These are phyloP conservation scores for Botrytis galanthina DNA, from an alignment of 2,329 filamentous ascomycete species.

Conservation along the genomic window DNA sequence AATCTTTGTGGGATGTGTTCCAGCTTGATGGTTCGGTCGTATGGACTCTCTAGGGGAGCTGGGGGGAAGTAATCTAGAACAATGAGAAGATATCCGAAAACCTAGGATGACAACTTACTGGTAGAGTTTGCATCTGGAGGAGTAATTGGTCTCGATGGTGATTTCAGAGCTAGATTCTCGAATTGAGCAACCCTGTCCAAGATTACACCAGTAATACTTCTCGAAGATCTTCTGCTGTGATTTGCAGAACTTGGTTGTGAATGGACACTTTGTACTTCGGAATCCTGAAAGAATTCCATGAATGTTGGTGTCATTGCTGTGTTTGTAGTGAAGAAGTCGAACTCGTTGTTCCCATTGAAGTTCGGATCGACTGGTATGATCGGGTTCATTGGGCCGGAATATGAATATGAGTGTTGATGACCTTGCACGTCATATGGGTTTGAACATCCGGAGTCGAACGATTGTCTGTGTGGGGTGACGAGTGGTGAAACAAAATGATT, in stretches of 20 bases:
- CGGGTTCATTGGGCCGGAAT: slow-evolving; percentile 47
- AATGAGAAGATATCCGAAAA: slow-evolving; percentile 25
- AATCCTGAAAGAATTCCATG: slow-evolving; percentile 36
- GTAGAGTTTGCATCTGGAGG: slow-evolving; percentile 59
- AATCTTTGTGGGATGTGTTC: slow-evolving; percentile 49
- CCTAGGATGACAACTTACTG: slow-evolving; percentile 47
- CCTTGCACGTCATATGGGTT: slow-evolving; percentile 35
- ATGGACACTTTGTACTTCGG: slow-evolving; percentile 27
- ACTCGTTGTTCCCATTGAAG: slow-evolving; percentile 36
- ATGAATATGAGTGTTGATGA: slow-evolving; percentile 31
- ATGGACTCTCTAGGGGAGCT: slow-evolving; percentile 65
- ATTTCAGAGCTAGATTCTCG: slow-evolving; percentile 51
- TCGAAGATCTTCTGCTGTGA: slow-evolving; percentile 36
- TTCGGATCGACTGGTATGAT: slow-evolving; percentile 40
- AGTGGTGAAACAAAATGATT: slow-evolving; percentile 58
- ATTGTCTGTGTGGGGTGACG: slow-evolving; percentile 53
- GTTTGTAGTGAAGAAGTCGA: slow-evolving; percentile 34
- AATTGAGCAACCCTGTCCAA: slow-evolving; percentile 59
- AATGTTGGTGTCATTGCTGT: slow-evolving; percentile 34
- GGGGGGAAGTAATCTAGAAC: slow-evolving; percentile 60
- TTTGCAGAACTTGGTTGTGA: slow-evolving; percentile 28
- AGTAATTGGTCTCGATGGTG: slow-evolving; percentile 54
- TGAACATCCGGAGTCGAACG: slow-evolving; percentile 49
- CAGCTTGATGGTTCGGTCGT: slow-evolving; percentile 42
- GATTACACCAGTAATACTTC: slow-evolving; percentile 60